phyloP scores from a whole-genome alignment of 192 early-diverging fungal genomes.

The Podila clonocystis region DNA sequence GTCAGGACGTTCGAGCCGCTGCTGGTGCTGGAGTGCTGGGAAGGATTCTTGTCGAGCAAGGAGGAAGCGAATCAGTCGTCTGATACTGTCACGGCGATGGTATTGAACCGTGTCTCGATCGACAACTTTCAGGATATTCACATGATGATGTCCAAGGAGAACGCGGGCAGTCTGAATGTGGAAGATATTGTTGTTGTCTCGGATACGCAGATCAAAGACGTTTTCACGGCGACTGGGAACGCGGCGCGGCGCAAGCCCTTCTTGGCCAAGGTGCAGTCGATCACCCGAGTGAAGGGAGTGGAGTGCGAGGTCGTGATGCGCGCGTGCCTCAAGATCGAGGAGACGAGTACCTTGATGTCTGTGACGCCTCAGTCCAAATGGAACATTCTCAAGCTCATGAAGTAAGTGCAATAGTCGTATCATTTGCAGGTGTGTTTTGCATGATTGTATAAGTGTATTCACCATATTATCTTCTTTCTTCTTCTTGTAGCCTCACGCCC shows the following conservation, averaged over 20 bases:
- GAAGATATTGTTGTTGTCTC: conserved; percentile 75
- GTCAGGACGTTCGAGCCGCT: conserved; percentile 79
- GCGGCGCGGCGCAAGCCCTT: conserved; percentile 42
- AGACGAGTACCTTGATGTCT: conserved; percentile 56
- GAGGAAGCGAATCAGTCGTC: conserved; percentile 69
- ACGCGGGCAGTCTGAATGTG: conserved; percentile 57
- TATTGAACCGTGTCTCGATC: conserved; percentile 67
- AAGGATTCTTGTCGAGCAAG: conserved; percentile 76
- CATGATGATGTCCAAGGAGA: conserved; percentile 51
- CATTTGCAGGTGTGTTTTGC: not conserved
- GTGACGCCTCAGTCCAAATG: conserved; percentile 54
- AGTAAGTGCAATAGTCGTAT: conserved; percentile 26
- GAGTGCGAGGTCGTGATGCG: conserved; percentile 57
- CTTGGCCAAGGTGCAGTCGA: conserved; percentile 64
- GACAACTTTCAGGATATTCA: conserved; percentile 82
- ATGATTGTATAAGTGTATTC: not conserved
- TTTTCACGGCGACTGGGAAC: conserved; percentile 26
- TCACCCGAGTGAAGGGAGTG: conserved; percentile 52
- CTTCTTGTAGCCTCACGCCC: conserved; percentile 69
- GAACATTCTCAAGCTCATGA: conserved; percentile 53
- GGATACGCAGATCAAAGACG: conserved; percentile 47
- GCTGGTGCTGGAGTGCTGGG: conserved; percentile 86
- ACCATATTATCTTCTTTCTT: conserved; percentile 13
- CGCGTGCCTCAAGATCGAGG: conserved; percentile 55
- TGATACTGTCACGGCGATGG: conserved; percentile 46